Conservation (phyloP, 768 basidiomycete genomes). For the Tulasnella sp. region DNA sequence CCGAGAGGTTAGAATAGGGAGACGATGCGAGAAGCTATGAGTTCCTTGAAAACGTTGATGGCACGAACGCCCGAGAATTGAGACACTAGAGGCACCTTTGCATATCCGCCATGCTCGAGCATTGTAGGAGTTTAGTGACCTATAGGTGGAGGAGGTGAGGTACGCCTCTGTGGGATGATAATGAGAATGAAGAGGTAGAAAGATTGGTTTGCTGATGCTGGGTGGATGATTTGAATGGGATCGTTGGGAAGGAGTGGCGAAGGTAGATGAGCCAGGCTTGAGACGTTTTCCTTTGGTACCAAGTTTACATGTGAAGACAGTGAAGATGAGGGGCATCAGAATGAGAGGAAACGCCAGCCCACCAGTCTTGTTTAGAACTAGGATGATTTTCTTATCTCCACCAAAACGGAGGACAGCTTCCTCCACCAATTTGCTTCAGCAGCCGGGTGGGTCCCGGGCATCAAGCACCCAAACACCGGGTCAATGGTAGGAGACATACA, state of each 20-base stretch:
- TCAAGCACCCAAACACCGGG: constrained; percentile 56
- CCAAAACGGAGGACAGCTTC: constrained; percentile 82
- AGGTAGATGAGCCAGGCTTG: constrained; percentile 87
- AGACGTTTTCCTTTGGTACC: constrained; percentile 80
- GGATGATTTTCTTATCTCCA: constrained; percentile 86
- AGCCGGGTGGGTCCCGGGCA: constrained; percentile 92
- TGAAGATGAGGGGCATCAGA: not conserved
- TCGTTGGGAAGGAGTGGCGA: constrained; percentile 86
- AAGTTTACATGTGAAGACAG: constrained; percentile 56
- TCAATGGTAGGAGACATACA: not conserved
- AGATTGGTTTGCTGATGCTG: too few species aligned
- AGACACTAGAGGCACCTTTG: too few species aligned
- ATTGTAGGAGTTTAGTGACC: too few species aligned
- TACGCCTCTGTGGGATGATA: too few species aligned
- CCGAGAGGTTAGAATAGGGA: too few species aligned
- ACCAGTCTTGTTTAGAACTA: constrained; percentile 98
- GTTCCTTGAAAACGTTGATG: too few species aligned
- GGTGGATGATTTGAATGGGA: too few species aligned
- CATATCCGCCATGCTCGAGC: too few species aligned
- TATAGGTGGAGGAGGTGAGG: too few species aligned
- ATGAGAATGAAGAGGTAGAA: too few species aligned
- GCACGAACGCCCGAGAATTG: too few species aligned
- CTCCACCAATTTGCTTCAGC: constrained; percentile 85
- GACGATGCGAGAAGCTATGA: too few species aligned
- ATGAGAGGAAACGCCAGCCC: constrained; percentile 33